Evolutionary conservation across 2,329 filamentous ascomycete species (phyloP).

Genomic region (Fonsecaea monophora): DNA sequence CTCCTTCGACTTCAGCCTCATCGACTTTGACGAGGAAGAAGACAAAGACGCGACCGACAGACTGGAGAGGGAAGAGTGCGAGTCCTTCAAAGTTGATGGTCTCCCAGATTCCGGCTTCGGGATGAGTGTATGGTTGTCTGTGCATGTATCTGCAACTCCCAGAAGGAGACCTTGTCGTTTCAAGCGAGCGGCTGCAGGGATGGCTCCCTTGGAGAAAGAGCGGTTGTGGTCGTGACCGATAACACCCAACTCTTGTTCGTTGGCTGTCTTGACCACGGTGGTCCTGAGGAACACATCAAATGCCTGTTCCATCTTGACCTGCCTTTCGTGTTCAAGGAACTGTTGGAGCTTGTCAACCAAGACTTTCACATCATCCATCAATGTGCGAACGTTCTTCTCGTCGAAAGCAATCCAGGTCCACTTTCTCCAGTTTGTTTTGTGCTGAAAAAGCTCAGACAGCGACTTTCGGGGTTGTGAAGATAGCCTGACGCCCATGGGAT

Average conservation of each 20-base stretch:
- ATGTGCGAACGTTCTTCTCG: constrained; percentile 7
- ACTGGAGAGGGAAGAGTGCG: background rate
- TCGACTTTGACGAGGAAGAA: constrained; percentile 3
- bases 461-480: background rate
- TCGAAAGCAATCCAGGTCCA: constrained; percentile 4
- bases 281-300: constrained; percentile 2
- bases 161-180: constrained; percentile 4
- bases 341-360: background rate
- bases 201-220: constrained; percentile 6
- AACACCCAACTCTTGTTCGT: constrained; percentile 4
- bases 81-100: background rate
- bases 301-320: constrained; percentile 1
- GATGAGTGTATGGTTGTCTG: background rate
- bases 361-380: constrained; percentile 8
- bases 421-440: background rate
- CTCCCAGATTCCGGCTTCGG: background rate
- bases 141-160: background rate
- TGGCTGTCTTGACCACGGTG: constrained; percentile 5
- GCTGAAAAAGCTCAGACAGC: background rate
- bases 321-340: constrained; percentile 6
- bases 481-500: too few relatives aligned
- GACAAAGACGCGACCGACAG: background rate
- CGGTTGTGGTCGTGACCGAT: constrained; percentile 2
- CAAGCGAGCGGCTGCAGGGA: background rate
- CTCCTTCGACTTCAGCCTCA: constrained; percentile 3